phyloP scores from a whole-genome alignment of 257 asterid species.

The Petunia secreta region DNA sequence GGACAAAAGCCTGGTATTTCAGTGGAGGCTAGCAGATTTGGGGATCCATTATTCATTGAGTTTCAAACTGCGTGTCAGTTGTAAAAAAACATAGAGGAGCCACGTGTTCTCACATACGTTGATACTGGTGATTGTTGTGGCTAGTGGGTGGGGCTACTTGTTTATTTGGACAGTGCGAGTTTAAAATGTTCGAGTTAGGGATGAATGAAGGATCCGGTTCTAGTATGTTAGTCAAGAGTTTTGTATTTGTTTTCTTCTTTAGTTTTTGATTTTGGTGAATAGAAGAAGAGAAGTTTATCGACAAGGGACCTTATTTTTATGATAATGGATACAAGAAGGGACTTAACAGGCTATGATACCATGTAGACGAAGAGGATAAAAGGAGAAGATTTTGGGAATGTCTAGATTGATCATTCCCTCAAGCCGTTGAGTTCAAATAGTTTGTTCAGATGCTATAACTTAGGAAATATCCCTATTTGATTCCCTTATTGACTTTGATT shows the following conservation, averaged over 20 bases:
- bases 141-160: background rate
- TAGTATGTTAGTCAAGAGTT: constrained; percentile 3
- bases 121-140: background rate
- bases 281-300: background rate
- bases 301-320: background rate
- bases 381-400: constrained; percentile 18
- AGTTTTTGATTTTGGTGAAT: background rate
- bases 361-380: background rate
- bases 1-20: background rate
- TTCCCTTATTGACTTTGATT: background rate
- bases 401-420: constrained; percentile 1
- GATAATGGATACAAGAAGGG: background rate
- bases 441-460: background rate
- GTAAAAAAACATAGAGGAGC: background rate
- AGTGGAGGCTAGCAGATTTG: background rate
- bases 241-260: background rate
- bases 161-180: background rate
- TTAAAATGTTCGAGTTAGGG: background rate
- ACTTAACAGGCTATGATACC: background rate
- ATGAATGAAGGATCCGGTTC: background rate
- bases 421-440: background rate
- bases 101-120: background rate
- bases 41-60: background rate
- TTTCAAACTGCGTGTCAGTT: background rate
- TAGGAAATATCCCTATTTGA: constrained; percentile 10